Conservation (phyloP, 805 yeast species). For the Wickerhamiella musiphila region DNA sequence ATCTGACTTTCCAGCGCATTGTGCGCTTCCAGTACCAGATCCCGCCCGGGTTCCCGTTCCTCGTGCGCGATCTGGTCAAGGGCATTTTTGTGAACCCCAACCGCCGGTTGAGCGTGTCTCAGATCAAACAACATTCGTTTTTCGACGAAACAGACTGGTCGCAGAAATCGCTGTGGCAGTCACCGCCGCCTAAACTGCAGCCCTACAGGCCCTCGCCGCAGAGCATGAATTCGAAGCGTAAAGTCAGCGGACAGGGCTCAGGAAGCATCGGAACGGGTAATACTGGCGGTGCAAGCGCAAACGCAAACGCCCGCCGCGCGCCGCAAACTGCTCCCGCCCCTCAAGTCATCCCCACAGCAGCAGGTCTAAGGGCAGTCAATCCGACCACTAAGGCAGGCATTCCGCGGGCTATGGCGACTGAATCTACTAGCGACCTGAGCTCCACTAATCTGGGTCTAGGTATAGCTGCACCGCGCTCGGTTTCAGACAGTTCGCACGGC, state of each 20-base stretch:
- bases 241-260: too few relatives aligned
- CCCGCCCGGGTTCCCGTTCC: slow-evolving; percentile 46
- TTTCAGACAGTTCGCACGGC: background rate
- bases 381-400: slow-evolving; percentile 13
- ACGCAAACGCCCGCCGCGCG: slow-evolving; percentile 1
- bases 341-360: slow-evolving; percentile 10
- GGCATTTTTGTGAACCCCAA: slow-evolving; percentile 54
- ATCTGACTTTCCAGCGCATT: slow-evolving; percentile 76
- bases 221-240: slow-evolving; percentile 12
- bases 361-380: slow-evolving; percentile 12
- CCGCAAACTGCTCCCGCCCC: slow-evolving; percentile 1
- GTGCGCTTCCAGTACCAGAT: slow-evolving; percentile 58
- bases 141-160: slow-evolving; percentile 58
- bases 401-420: too few relatives aligned
- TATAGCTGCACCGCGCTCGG: background rate
- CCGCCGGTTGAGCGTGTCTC: slow-evolving; percentile 37
- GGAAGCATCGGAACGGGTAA: slow-evolving; percentile 1
- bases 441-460: background rate
- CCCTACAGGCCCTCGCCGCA: slow-evolving; percentile 22
- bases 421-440: background rate
- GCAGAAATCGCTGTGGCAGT: slow-evolving; percentile 49
- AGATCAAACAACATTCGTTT: slow-evolving; percentile 54
- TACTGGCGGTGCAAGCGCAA: background rate
- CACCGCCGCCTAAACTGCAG: slow-evolving; percentile 47
- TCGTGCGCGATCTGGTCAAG: slow-evolving; percentile 47